phyloP scores from a whole-genome alignment of 192 early-diverging fungal genomes.

The Umbelopsis vinacea region DNA sequence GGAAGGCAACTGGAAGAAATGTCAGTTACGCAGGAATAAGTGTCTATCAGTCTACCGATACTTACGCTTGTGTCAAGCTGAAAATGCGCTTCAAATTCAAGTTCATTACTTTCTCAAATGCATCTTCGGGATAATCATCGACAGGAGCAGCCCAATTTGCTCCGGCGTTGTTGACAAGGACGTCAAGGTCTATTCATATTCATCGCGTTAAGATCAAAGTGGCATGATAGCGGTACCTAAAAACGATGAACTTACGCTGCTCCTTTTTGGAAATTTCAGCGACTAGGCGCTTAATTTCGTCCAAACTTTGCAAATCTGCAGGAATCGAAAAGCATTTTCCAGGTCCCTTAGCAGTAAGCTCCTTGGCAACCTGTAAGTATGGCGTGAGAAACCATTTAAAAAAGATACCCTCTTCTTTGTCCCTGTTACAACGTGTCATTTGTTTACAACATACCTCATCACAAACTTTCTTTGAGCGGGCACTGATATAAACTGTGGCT shows the following conservation, averaged over 20 bases:
- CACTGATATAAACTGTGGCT: constrained; percentile 91
- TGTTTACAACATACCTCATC: constrained; percentile 43
- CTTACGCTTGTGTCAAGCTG: constrained; percentile 73
- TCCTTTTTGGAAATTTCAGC: constrained; percentile 62
- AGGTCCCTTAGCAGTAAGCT: constrained; percentile 66
- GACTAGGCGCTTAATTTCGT: constrained; percentile 60
- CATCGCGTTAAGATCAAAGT: neutral
- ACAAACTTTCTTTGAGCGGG: constrained; percentile 68
- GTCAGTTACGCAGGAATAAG: constrained; percentile 7
- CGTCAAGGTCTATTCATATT: constrained; percentile 62
- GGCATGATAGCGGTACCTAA: neutral
- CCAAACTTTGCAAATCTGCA: constrained; percentile 69
- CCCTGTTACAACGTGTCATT: constrained; percentile 18
- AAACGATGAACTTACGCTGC: constrained; percentile 45
- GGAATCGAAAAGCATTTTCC: constrained; percentile 76
- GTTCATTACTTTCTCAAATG: constrained; percentile 80
- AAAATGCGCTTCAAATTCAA: constrained; percentile 87
- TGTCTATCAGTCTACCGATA: neutral
- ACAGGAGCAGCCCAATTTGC: constrained; percentile 62
- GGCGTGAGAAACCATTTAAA: neutral
- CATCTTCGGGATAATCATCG: constrained; percentile 60
- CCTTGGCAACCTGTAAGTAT: constrained; percentile 49
- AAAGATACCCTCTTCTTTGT: neutral
- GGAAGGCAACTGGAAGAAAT: constrained; percentile 57
- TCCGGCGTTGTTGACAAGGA: constrained; percentile 90